Evolutionary conservation across 768 basidiomycete genomes (phyloP).

Genomic region (Omphalotus guepiniiformis): DNA sequence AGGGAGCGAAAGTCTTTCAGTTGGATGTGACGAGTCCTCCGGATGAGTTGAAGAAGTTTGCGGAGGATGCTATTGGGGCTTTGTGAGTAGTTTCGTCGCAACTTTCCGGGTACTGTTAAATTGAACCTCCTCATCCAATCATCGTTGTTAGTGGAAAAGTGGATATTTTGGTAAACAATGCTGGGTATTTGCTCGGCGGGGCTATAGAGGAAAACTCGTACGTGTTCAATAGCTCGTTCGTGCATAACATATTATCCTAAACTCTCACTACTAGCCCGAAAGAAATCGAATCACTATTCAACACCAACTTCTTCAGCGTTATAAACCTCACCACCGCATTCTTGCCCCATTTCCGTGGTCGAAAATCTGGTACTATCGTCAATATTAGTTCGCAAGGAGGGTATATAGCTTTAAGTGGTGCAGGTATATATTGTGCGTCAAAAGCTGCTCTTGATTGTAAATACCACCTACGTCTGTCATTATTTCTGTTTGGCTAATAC

Average conservation of each 20-base stretch:
- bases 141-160: constrained; percentile 15
- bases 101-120: background rate
- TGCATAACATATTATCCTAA: background rate
- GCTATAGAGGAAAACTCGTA: constrained; percentile 13
- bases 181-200: constrained; percentile 17
- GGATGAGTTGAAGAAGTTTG: constrained; percentile 16
- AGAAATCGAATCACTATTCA: constrained; percentile 16
- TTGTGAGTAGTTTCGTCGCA: background rate
- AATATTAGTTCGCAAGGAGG: constrained; percentile 17
- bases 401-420: constrained; percentile 5
- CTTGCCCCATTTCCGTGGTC: constrained; percentile 22
- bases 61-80: constrained; percentile 17
- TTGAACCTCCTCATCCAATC: too few species aligned
- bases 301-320: constrained; percentile 25
- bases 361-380: constrained; percentile 13
- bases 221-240: background rate
- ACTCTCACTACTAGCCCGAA: constrained; percentile 2
- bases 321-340: constrained; percentile 21
- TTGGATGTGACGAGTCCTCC: constrained; percentile 23
- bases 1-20: constrained; percentile 20
- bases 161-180: constrained; percentile 24
- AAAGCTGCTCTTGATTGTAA: constrained; percentile 17
- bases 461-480: constrained; percentile 3
- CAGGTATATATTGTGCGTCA: constrained; percentile 15
- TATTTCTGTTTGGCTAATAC: constrained; percentile 1